Evolutionary conservation across 495 filamentous ascomycete species (phyloP).

Genomic region (Tricharina praecox): DNA sequence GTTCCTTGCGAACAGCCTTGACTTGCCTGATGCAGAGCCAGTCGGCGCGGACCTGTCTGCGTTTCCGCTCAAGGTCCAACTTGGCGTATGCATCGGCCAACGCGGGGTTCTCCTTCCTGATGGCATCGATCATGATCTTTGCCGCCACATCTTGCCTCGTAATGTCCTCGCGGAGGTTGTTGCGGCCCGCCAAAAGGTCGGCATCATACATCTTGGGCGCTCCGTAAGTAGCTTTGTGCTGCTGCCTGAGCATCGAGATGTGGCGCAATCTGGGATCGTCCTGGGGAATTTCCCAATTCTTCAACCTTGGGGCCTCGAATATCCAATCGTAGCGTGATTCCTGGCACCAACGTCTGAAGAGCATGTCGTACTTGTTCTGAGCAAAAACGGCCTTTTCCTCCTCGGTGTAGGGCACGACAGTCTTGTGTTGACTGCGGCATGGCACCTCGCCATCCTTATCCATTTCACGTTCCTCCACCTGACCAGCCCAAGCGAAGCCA

Average conservation of each 20-base stretch:
- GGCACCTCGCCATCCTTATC: constrained; percentile 17
- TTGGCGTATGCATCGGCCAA: constrained; percentile 15
- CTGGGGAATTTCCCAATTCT: constrained; percentile 16
- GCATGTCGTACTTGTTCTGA: constrained; percentile 6
- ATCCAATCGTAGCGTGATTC: constrained; percentile 27
- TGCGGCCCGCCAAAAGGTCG: constrained; percentile 13
- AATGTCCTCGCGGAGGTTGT: constrained; percentile 9
- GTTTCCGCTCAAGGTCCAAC: constrained; percentile 24
- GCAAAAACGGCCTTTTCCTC: constrained; percentile 16
- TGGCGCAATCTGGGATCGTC: constrained; percentile 25
- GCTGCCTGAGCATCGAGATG: constrained; percentile 13
- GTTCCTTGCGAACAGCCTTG: constrained; percentile 12
- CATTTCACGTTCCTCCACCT: constrained; percentile 15
- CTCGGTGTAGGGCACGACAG: constrained; percentile 17
- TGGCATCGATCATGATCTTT: constrained; percentile 16
- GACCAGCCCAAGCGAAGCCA: constrained; percentile 21
- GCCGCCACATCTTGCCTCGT: constrained; percentile 21
- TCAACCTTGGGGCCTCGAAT: constrained; percentile 19
- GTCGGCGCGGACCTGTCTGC: constrained; percentile 17
- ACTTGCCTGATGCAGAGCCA: constrained; percentile 23
- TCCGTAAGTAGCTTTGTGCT: background rate
- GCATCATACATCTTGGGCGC: constrained; percentile 8
- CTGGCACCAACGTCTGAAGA: constrained; percentile 26
- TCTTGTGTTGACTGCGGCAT: constrained; percentile 19
- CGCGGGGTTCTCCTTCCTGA: constrained; percentile 12